Conservation (phyloP, 116 monocot genomes). For the Iris pallida region DNA sequence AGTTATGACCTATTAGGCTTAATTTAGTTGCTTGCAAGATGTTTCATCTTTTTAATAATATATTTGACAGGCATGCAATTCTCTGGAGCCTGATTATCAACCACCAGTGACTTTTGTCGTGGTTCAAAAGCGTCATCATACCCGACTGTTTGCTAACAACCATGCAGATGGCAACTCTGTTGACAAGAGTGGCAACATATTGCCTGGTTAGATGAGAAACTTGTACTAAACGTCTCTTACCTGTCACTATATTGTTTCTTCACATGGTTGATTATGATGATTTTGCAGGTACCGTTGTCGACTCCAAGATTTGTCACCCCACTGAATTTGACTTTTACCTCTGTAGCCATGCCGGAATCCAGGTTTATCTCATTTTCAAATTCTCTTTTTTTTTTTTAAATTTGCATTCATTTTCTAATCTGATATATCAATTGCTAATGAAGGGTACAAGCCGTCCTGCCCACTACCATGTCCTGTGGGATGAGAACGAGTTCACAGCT, state of each 20-base stretch:
- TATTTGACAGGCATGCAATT: conserved; percentile 55
- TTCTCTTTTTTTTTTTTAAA: background rate
- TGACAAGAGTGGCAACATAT: conserved; percentile 71
- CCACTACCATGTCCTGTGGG: conserved; percentile 82
- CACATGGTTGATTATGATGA: background rate
- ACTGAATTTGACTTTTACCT: conserved; percentile 75
- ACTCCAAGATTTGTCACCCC: conserved; percentile 67
- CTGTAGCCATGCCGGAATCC: conserved; percentile 74
- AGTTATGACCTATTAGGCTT: too few relatives aligned
- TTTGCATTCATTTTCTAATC: background rate
- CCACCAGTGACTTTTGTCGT: conserved; percentile 85
- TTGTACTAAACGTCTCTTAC: background rate
- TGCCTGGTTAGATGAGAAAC: conserved; percentile 35
- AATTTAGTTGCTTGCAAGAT: too few relatives aligned
- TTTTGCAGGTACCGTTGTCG: conserved; percentile 61
- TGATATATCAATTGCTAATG: background rate
- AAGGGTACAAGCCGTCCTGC: conserved; percentile 72
- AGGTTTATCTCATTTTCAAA: conserved; percentile 22
- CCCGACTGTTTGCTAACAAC: conserved; percentile 63
- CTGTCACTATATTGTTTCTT: background rate
- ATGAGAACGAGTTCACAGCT: conserved; percentile 76
- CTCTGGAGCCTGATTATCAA: conserved; percentile 62
- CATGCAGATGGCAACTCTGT: conserved; percentile 40
- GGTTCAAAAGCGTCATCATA: conserved; percentile 92
- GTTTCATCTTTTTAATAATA: background rate